phyloP scores from a whole-genome alignment of 805 yeast species.

The Wickerhamiella shivajii region DNA sequence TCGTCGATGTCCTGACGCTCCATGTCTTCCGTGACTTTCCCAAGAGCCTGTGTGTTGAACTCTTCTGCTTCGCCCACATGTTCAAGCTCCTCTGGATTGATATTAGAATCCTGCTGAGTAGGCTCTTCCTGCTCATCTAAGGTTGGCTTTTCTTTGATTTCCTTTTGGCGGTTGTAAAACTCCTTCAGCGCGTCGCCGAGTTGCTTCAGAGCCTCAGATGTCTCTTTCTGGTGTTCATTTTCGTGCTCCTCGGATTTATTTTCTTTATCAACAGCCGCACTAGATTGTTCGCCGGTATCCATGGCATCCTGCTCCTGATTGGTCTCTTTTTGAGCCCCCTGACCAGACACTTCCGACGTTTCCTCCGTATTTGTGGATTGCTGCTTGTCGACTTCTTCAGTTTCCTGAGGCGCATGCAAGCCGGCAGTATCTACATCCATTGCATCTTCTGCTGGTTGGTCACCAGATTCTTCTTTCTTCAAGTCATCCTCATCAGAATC shows the following conservation, averaged over 20 bases:
- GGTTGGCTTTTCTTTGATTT: conserved; percentile 54
- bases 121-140: conserved; percentile 26
- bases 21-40: conserved; percentile 63
- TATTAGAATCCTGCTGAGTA: conserved; percentile 20
- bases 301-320: conserved; percentile 25
- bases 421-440: conserved; percentile 31
- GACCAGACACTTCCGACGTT: conserved; percentile 35
- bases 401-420: conserved; percentile 56
- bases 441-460: conserved; percentile 18
- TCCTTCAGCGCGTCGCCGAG: conserved; percentile 86
- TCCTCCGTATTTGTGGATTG: conserved; percentile 20
- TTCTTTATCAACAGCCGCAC: conserved; percentile 46
- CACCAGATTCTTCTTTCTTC: conserved; percentile 24
- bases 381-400: conserved; percentile 31
- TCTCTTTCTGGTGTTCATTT: conserved; percentile 24
- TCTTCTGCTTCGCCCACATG: conserved; percentile 47
- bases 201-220: conserved; percentile 53
- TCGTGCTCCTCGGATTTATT: conserved; percentile 28
- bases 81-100: conserved; percentile 65
- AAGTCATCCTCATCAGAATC: conserved; percentile 16
- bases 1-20: conserved; percentile 61
- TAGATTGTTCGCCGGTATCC: conserved; percentile 39
- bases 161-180: conserved; percentile 80
- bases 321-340: conserved; percentile 41
- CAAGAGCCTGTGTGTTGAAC: conserved; percentile 79